These are phyloP conservation scores for Austroboletus olivaceoglutinosus DNA, from an alignment of 1,284 basidiomycete genomes.

Conservation along the genomic window DNA sequence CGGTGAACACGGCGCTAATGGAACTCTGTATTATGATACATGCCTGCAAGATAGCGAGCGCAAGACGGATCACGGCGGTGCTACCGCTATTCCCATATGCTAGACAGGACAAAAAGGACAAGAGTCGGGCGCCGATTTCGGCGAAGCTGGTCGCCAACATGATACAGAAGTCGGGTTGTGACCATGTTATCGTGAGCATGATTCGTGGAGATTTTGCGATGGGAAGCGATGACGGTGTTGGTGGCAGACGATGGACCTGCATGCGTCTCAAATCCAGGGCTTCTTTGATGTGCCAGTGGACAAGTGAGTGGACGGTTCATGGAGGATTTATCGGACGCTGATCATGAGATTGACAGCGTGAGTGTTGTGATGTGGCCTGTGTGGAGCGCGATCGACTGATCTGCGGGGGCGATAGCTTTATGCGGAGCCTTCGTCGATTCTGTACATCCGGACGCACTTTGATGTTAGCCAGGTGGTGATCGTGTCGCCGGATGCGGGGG, in stretches of 20 bases:
- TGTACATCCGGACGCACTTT: conserved; percentile 94
- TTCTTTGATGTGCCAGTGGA: conserved; percentile 99
- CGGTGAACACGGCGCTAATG: conserved; percentile 88
- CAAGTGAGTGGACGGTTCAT: conserved; percentile 68
- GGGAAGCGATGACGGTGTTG: conserved; percentile 4
- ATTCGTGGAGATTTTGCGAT: not conserved
- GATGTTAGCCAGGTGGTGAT: conserved; percentile 89
- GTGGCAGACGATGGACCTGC: conserved; percentile 92
- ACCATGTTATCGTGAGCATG: conserved; percentile 92
- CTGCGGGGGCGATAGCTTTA: conserved; percentile 66
- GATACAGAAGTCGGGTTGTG: conserved; percentile 96
- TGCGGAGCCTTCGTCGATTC: conserved; percentile 94
- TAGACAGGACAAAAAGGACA: conserved; percentile 99
- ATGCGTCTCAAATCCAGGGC: conserved; percentile 98
- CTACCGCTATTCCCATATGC: conserved; percentile 94
- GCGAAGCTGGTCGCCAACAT: conserved; percentile 99
- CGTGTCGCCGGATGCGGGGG: conserved; percentile 98
- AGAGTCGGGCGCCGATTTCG: conserved; percentile 96
- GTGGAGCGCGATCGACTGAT: conserved; percentile 23
- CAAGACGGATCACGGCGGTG: conserved; percentile 95
- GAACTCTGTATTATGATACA: conserved; percentile 99
- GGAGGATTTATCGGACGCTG: conserved; percentile 18
- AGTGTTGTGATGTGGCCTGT: conserved; percentile 33
- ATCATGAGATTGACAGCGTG: conserved; percentile 40
- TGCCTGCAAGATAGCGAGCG: conserved; percentile 97